Percentiles rank a stretch among this genome's conserved stretches.
Evolutionary conservation across 1,139 yeast genomes (phyloP).

Genomic region (Blastobotrys arbuscula): DNA sequence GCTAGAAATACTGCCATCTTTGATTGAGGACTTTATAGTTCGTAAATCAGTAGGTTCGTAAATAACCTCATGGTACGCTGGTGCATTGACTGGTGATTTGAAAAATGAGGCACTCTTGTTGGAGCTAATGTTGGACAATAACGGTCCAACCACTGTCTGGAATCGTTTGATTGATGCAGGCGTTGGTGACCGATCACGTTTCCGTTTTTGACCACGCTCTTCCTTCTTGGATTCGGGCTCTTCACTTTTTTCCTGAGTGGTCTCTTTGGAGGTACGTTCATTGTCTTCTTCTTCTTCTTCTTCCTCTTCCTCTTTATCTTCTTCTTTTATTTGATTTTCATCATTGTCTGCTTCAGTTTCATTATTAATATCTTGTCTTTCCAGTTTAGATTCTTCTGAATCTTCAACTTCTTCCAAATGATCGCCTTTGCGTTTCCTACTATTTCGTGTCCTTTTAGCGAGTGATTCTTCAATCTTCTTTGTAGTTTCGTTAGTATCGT

Average conservation of each 20-base stretch:
- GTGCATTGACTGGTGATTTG: slow-evolving; percentile 67
- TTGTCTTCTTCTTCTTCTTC: slow-evolving; percentile 13
- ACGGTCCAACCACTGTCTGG: slow-evolving; percentile 39
- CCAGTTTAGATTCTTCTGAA: slow-evolving; percentile 3
- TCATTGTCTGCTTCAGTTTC: slow-evolving; percentile 10
- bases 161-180: slow-evolving; percentile 24
- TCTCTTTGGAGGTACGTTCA: slow-evolving; percentile 3
- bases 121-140: slow-evolving; percentile 59
- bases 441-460: slow-evolving; percentile 1
- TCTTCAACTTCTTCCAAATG: slow-evolving; percentile 1
- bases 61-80: slow-evolving; percentile 58
- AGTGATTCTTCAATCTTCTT: too few species aligned
- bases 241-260: slow-evolving; percentile 7
- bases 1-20: slow-evolving; percentile 50
- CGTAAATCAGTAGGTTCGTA: slow-evolving; percentile 65
- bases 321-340: slow-evolving; percentile 6
- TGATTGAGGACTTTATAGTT: slow-evolving; percentile 52
- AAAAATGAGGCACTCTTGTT: slow-evolving; percentile 74
- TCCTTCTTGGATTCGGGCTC: slow-evolving; percentile 7
- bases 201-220: slow-evolving; percentile 11
- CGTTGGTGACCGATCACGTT: slow-evolving; percentile 19
- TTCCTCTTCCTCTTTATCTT: slow-evolving; percentile 10
- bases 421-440: neutral
- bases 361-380: slow-evolving; percentile 8
- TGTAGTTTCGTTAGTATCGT: too few species aligned